Percentiles rank a stretch among this genome's conserved stretches.
Evolutionary conservation across 2,329 filamentous ascomycete species (phyloP).

Genomic region (Zalaria obscura): DNA sequence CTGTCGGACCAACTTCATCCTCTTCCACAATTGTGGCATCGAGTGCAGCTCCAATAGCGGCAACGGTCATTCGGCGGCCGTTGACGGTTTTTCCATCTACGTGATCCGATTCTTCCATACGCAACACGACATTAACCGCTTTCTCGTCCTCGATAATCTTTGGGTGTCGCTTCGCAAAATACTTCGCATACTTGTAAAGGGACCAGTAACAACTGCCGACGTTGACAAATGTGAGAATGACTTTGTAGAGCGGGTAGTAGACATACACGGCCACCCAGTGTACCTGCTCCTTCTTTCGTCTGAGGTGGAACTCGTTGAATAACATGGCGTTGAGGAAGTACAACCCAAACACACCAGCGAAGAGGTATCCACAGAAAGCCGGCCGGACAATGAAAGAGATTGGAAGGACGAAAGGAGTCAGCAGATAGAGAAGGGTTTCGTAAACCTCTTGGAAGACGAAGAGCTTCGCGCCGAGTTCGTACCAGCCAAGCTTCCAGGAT

Average conservation of each 20-base stretch:
- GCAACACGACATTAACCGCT: constrained; percentile 12
- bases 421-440: constrained; percentile 31
- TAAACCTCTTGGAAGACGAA: constrained; percentile 36
- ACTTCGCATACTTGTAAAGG: constrained; percentile 26
- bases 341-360: constrained; percentile 23
- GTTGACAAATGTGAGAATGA: constrained; percentile 30
- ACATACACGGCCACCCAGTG: constrained; percentile 21
- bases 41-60: constrained; percentile 6
- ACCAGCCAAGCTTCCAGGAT: constrained; percentile 34
- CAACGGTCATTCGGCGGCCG: constrained; percentile 7
- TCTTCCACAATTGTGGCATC: constrained; percentile 1
- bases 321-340: constrained; percentile 30
- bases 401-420: constrained; percentile 31
- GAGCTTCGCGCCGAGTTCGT: constrained; percentile 35
- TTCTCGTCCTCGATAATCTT: constrained; percentile 35
- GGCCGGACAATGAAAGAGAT: constrained; percentile 31
- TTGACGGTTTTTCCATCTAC: background rate
- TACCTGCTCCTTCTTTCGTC: constrained; percentile 29
- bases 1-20: background rate
- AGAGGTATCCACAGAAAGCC: constrained; percentile 24
- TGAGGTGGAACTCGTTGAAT: constrained; percentile 36
- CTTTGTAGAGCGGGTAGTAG: constrained; percentile 33
- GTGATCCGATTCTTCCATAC: constrained; percentile 5
- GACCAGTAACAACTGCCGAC: constrained; percentile 18
- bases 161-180: constrained; percentile 32